These are phyloP conservation scores for Spathaspora sp. DNA, from an alignment of 805 yeast species.

Conservation along the genomic window DNA sequence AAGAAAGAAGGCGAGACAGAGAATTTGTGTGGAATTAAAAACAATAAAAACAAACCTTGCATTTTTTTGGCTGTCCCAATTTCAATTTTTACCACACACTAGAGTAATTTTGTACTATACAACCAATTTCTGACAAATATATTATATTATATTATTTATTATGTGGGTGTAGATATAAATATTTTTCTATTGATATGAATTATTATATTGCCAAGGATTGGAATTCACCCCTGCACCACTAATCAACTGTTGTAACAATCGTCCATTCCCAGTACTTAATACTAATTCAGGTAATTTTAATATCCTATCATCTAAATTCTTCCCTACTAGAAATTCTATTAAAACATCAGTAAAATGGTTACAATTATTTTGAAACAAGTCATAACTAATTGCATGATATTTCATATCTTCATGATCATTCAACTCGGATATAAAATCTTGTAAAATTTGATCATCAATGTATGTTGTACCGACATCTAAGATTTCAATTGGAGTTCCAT, in stretches of 20 bases:
- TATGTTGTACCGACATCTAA: constrained; percentile 52
- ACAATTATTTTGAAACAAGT: constrained; percentile 61
- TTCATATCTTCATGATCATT: constrained; percentile 32
- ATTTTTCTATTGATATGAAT: background rate
- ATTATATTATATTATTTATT: background rate
- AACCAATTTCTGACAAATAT: background rate
- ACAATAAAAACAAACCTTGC: background rate
- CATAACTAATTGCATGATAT: constrained; percentile 47
- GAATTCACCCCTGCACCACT: constrained; percentile 5
- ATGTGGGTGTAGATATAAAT: background rate
- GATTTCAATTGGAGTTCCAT: constrained; percentile 54
- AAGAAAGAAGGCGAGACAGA: background rate
- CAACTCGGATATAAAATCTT: constrained; percentile 52
- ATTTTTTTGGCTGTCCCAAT: background rate
- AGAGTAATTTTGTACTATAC: background rate
- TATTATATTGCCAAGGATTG: background rate
- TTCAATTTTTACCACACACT: background rate
- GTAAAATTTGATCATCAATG: constrained; percentile 48
- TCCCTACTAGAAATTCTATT: constrained; percentile 55
- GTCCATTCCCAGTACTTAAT: constrained; percentile 36
- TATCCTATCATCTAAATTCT: constrained; percentile 51
- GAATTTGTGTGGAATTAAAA: background rate
- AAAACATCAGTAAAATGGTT: constrained; percentile 62
- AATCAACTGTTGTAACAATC: constrained; percentile 29
- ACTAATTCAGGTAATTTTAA: constrained; percentile 50